Evolutionary conservation across 2,329 filamentous ascomycete species (phyloP), one percentile per base, ranked within the genome.

Genomic region (Paecilomyces dactylethromorphus): DNA sequence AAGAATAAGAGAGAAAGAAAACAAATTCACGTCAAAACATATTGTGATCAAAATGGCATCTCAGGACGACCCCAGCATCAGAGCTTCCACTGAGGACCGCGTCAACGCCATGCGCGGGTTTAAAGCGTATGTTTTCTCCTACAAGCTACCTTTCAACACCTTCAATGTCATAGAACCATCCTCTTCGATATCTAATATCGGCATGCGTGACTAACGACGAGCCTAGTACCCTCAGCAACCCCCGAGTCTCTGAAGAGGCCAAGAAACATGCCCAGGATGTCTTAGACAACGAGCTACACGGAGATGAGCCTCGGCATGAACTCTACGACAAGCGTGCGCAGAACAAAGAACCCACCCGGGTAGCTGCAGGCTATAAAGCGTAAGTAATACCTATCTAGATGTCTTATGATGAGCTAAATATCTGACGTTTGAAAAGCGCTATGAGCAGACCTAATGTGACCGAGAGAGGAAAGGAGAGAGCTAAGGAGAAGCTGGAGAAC

Each of bases 211-310:
- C 32, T 29, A 21, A 54, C n/a, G 32, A 29, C 11, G 12, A n/a
- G 26, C 7, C 35, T 29, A 66, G 64, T 39, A 64, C 60, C 26
- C 57, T 59, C 2, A 63, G 58, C 35, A 67, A 67, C 54, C 64
- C 65, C 10, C 62, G 65, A 3, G 59, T 66, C 13, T 68, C 66
- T 0, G 57, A 65, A 8, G 59, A 62, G 24, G 65, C 65, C 33
- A 70, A 71, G 60, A 13, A 64, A n/a, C 58, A 68, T 49, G 68
- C 68, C 1, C 32, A 63, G 45, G 62, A 68, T 21, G 55, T 68
- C 2, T 59, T 68, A 26, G 60, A 65, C 50, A 63, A 65, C 39
- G 63, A 66, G 35, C 15, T 66, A 29, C 56, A 53, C n/a, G 62
- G 62, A n/a, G 61, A 63, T 53, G 13, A 58, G 24, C 60, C 65